Base-by-base conservation (phyloP, 306 rosid genomes). In the Lathyrus aphaca region DNA sequence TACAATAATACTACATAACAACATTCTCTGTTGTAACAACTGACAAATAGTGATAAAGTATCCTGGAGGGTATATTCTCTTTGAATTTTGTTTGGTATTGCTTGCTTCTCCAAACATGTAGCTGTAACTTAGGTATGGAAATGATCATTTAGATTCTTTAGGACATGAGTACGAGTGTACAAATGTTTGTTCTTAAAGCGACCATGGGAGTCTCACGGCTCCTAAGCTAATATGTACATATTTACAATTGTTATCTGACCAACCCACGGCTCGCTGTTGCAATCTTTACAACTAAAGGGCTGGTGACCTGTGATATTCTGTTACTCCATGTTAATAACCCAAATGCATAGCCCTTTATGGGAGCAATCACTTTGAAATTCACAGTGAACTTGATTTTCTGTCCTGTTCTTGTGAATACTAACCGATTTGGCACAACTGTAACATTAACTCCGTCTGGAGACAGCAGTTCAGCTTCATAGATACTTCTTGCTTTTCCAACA, bases 281-380 rank as follows among this genome's bases (percentile, higher is more conserved):
- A 73, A 78, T 82, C 64, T 77, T 75, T 50, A 89, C 90, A 56
- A 83, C 91, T 32, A 89, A 55, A 63, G 96, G 92, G 68, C 84
- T 89, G 5, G 85, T 80, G 64, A 85, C 90, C 51, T 81, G 79
- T 32, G 79, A 75, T 59, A 64, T 76, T 71, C 81, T 21, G 43
- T 79, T 81, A 65, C 48, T 80, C 96, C 96, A 89, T 32, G 85
- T 59, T 74, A 89, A 78, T 79, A 79, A 87, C 65, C 96, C 96
- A 69, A 89, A 89, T 51, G 62, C 58, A 67, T 89, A 89, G 14
- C 86, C 96, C 74, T 80, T 78, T 66, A 88, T 71, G 46, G 87
- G 90, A 73, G 80, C 67, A 5, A 43, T 74, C 76, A 80, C 87
- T 79, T 75, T 85, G 81, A 89, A 87, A 69, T 80, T 82, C 54